Evolutionary conservation across 768 basidiomycete species (phyloP).

Genomic region (Termitomyces sp.): DNA sequence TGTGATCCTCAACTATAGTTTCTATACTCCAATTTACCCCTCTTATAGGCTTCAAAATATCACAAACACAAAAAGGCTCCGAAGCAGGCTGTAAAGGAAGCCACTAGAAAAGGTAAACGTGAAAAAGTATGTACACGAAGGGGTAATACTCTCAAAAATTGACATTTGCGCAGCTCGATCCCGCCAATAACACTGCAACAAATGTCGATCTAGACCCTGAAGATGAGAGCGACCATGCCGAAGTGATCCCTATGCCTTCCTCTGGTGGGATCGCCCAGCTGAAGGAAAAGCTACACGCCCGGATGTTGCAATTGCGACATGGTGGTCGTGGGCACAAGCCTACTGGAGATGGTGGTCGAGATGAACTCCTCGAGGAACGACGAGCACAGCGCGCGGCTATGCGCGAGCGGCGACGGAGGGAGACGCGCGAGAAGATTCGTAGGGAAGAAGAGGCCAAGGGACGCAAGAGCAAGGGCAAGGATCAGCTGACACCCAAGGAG

Average conservation of each 20-base stretch:
- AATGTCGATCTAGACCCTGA: conserved; percentile 35
- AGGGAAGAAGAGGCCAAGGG: conserved; percentile 61
- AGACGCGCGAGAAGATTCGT: conserved; percentile 79
- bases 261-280: conserved; percentile 60
- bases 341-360: conserved; percentile 48
- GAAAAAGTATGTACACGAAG: conserved; percentile 59
- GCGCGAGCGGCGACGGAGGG: conserved; percentile 81
- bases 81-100: conserved; percentile 87
- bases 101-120: conserved; percentile 81
- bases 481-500: conserved; percentile 22
- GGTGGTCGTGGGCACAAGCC: conserved; percentile 25
- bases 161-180: conserved; percentile 68
- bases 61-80: conserved; percentile 80
- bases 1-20: conserved; percentile 20
- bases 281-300: conserved; percentile 70
- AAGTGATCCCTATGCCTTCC: conserved; percentile 60
- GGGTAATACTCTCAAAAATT: neutral
- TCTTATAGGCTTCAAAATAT: conserved; percentile 53
- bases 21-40: neutral
- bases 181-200: conserved; percentile 64
- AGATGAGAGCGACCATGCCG: conserved; percentile 30
- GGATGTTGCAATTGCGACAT: conserved; percentile 66
- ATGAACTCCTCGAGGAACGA: conserved; percentile 81
- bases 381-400: conserved; percentile 73
- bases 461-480: conserved; percentile 45